phyloP scores from a whole-genome alignment of 1,284 basidiomycete species.

The Termitomyces sp. region DNA sequence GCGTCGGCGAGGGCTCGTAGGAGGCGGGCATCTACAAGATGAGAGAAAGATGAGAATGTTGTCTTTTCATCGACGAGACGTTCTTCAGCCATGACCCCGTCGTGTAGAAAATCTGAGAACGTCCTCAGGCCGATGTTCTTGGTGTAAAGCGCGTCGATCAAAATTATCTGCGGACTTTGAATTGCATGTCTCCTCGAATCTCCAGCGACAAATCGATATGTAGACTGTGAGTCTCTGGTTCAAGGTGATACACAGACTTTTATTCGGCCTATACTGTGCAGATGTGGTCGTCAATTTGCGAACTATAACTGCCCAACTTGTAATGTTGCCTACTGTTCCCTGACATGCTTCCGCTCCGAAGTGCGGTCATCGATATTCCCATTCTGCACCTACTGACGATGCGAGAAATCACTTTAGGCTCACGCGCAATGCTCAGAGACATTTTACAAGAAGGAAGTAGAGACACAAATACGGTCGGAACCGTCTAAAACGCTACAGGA shows the following conservation, averaged over 20 bases:
- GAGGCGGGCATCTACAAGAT: conserved; percentile 72
- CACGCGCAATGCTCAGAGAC: conserved; percentile 70
- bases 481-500: conserved; percentile 52
- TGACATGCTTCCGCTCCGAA: conserved; percentile 71
- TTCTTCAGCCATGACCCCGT: conserved; percentile 34
- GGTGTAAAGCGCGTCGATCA: conserved; percentile 1
- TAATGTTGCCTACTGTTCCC: conserved; percentile 75
- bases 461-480: conserved; percentile 49
- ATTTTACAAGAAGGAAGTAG: conserved; percentile 71
- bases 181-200: conserved; percentile 15
- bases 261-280: conserved; percentile 22
- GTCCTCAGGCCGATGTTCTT: not conserved
- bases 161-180: conserved; percentile 21
- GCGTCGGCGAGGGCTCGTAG: conserved; percentile 77
- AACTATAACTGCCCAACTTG: conserved; percentile 78
- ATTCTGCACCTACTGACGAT: not conserved
- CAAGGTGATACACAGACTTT: not conserved
- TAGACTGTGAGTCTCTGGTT: conserved; percentile 23
- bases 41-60: conserved; percentile 63
- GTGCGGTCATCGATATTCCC: conserved; percentile 35
- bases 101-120: not conserved
- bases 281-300: conserved; percentile 70
- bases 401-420: conserved; percentile 30
- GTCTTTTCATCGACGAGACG: conserved; percentile 47
- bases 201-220: conserved; percentile 26